phyloP scores from a whole-genome alignment of 148 eudicot genomes.

The Polygonum maritimum region DNA sequence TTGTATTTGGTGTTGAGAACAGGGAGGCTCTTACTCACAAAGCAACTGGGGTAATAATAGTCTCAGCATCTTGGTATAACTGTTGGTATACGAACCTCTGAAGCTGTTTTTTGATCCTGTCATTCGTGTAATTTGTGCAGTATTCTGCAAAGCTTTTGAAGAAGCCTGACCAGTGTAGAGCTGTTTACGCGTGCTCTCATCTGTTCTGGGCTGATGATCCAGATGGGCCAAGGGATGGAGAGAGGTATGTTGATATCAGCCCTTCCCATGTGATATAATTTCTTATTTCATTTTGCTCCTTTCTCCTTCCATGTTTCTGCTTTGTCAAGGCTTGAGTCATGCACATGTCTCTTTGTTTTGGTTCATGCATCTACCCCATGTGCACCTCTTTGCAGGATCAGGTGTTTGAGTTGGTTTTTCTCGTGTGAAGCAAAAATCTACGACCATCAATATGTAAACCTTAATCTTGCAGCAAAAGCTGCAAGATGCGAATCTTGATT shows the following conservation, averaged over 20 bases:
- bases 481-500: not conserved
- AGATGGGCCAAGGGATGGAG: slow-evolving; percentile 75
- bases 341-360: not conserved
- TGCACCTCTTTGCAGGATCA: not conserved
- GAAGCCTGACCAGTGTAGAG: slow-evolving; percentile 97
- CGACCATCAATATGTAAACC: no score
- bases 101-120: not conserved
- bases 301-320: not conserved
- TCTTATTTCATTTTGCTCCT: not conserved
- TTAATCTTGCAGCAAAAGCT: not conserved
- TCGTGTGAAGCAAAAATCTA: not conserved
- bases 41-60: slow-evolving; percentile 83
- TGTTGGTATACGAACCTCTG: not conserved
- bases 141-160: slow-evolving; percentile 98
- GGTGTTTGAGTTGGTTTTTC: not conserved
- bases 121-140: slow-evolving; percentile 29
- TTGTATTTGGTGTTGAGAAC: slow-evolving; percentile 88
- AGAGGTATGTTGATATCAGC: slow-evolving; percentile 49
- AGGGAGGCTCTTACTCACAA: slow-evolving; percentile 96
- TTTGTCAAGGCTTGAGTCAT: not conserved
- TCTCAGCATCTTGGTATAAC: not conserved
- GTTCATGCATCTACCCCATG: not conserved
- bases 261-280: not conserved
- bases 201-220: slow-evolving; percentile 91
- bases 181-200: slow-evolving; percentile 93